Evolutionary conservation across 2,329 filamentous ascomycete genomes (phyloP).

Genomic region (Neonectria coccinea): DNA sequence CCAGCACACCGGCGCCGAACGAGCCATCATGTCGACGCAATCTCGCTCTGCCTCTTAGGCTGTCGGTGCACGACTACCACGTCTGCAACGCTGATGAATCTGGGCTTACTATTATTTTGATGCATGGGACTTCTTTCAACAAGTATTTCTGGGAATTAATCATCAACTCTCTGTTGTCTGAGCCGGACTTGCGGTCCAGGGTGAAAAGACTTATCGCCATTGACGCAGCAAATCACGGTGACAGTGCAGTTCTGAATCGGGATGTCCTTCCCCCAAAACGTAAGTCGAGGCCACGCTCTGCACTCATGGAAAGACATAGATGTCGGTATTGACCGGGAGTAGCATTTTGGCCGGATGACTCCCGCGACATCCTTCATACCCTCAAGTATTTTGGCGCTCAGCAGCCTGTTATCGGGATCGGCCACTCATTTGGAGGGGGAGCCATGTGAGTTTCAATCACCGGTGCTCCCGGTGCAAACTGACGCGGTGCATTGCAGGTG

Average conservation of each 20-base stretch:
- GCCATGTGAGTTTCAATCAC: slow-evolving; percentile 8
- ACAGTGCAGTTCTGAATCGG: slow-evolving; percentile 16
- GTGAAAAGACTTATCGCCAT: slow-evolving; percentile 14
- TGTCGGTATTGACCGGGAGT: not conserved
- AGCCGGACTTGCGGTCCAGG: not conserved
- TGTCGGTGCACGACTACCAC: slow-evolving; percentile 15
- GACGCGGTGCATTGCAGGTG: not conserved
- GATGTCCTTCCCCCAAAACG: slow-evolving; percentile 5
- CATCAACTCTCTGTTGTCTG: slow-evolving; percentile 2
- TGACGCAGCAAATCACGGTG: slow-evolving; percentile 23
- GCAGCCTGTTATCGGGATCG: slow-evolving; percentile 10
- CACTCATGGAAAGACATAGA: not conserved
- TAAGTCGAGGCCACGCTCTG: not conserved
- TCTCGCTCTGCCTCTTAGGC: not conserved
- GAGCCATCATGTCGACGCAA: slow-evolving; percentile 2
- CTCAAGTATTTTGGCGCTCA: slow-evolving; percentile 1
- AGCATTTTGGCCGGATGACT: slow-evolving; percentile 22
- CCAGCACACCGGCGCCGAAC: not conserved
- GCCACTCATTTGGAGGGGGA: slow-evolving; percentile 22
- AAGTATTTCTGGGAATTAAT: slow-evolving; percentile 19
- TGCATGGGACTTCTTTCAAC: slow-evolving; percentile 18
- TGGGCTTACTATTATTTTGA: slow-evolving; percentile 13
- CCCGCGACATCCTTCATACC: slow-evolving; percentile 16
- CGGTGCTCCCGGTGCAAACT: not conserved
- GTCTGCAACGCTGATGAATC: not conserved